phyloP scores from a whole-genome alignment of 805 yeast genomes.

The Kodamaea kaohsiungensis region DNA sequence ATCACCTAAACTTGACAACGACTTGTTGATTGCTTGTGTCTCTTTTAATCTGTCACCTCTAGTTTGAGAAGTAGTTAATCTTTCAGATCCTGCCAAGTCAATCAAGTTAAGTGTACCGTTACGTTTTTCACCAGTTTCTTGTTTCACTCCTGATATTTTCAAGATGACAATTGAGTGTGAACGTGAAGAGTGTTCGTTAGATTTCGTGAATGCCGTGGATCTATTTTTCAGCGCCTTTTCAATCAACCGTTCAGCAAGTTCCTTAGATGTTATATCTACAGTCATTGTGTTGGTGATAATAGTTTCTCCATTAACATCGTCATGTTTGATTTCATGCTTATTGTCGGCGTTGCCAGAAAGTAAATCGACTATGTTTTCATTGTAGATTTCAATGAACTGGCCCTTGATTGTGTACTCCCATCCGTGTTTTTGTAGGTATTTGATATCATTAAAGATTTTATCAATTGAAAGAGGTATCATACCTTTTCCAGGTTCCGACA shows the following conservation, averaged over 20 bases:
- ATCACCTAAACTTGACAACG: conserved; percentile 85
- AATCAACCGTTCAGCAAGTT: conserved; percentile 53
- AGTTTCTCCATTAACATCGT: conserved; percentile 53
- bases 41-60: conserved; percentile 81
- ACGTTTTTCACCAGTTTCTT: conserved; percentile 27
- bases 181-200: conserved; percentile 85
- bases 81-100: conserved; percentile 94
- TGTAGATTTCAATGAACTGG: conserved; percentile 86
- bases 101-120: conserved; percentile 76
- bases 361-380: conserved; percentile 76
- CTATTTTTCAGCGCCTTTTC: conserved; percentile 59
- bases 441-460: conserved; percentile 64
- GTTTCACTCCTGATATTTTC: conserved; percentile 55
- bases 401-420: conserved; percentile 68
- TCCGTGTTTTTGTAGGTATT: conserved; percentile 49
- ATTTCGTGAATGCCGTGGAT: conserved; percentile 76
- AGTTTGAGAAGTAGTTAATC: conserved; percentile 72
- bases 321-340: conserved; percentile 74
- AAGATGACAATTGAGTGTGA: conserved; percentile 85
- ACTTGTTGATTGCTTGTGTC: conserved; percentile 86
- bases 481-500: conserved; percentile 73
- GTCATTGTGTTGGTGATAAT: conserved; percentile 59
- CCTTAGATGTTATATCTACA: conserved; percentile 45
- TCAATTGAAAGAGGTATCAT: conserved; percentile 76
- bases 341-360: conserved; percentile 31